phyloP scores from a whole-genome alignment of 768 basidiomycete genomes.

The Daedaleopsis nitida region DNA sequence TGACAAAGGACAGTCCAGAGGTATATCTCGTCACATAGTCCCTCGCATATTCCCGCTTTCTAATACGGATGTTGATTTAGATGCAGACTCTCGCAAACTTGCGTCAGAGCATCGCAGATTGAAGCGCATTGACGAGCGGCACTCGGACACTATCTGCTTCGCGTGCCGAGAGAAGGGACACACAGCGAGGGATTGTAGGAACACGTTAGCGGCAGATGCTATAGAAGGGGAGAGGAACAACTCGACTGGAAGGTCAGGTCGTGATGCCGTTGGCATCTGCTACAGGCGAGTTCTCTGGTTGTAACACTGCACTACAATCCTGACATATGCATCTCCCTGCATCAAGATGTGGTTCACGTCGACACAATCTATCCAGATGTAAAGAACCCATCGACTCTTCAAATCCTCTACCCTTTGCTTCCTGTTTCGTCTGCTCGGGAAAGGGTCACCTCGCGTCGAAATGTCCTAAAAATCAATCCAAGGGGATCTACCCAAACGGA shows the following conservation, averaged over 20 bases:
- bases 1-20: slow-evolving; percentile 28
- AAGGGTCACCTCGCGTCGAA: slow-evolving; percentile 84
- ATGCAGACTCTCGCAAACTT: slow-evolving; percentile 25
- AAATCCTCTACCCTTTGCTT: slow-evolving; percentile 82
- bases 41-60: slow-evolving; percentile 24
- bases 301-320: background rate
- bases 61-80: slow-evolving; percentile 16
- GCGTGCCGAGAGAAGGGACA: slow-evolving; percentile 86
- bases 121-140: slow-evolving; percentile 60
- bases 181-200: slow-evolving; percentile 79
- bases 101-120: slow-evolving; percentile 62
- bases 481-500: slow-evolving; percentile 88
- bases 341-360: slow-evolving; percentile 76
- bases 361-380: slow-evolving; percentile 81
- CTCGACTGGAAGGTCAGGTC: slow-evolving; percentile 39
- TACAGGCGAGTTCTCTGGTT: slow-evolving; percentile 29
- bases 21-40: slow-evolving; percentile 19
- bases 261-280: slow-evolving; percentile 70
- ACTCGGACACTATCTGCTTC: slow-evolving; percentile 72
- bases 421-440: slow-evolving; percentile 86
- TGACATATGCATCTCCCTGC: background rate
- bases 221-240: slow-evolving; percentile 19
- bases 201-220: slow-evolving; percentile 31
- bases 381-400: slow-evolving; percentile 59
- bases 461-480: slow-evolving; percentile 79